Evolutionary conservation across 345 rosid genomes (phyloP).

Genomic region (Odontarrhena argentea): DNA sequence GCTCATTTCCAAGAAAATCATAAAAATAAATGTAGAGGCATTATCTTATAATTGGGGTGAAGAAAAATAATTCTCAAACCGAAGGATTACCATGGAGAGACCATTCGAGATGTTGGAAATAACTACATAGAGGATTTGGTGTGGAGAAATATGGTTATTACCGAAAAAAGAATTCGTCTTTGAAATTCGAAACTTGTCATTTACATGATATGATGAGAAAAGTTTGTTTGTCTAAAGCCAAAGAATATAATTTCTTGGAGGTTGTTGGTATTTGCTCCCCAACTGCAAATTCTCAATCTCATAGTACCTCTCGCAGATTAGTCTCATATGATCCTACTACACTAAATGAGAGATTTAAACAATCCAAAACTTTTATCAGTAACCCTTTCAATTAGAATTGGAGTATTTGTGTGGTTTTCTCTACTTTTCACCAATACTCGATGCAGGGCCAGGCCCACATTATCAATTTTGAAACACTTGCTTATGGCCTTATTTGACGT

Average conservation of each 20-base stretch:
- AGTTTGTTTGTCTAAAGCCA: conserved; percentile 19
- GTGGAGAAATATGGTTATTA: conserved; percentile 41
- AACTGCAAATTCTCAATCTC: neutral
- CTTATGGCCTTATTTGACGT: no score
- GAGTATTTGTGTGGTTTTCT: no score
- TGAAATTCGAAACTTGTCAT: neutral
- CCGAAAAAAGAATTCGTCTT: neutral
- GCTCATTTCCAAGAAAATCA: conserved; percentile 29
- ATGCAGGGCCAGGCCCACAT: no score
- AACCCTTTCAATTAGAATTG: no score
- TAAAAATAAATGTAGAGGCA: conserved; percentile 21
- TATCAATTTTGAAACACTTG: no score
- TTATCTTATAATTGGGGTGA: conserved; percentile 46
- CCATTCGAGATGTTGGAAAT: conserved; percentile 34
- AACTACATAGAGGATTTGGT: conserved; percentile 36
- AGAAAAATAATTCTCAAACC: conserved; percentile 32
- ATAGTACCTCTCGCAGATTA: conserved; percentile 27
- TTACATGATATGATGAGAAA: conserved; percentile 39
- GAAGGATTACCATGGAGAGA: neutral
- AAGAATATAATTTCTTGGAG: conserved; percentile 19
- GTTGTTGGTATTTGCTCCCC: neutral
- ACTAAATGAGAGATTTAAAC: neutral
- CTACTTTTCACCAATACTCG: no score
- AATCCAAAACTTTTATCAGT: conserved; percentile 16
- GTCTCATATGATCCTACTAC: neutral